A percentile compares a stretch with the other conserved stretches of the same genome.
Conservation (phyloP, 2,329 filamentous ascomycete species). For the Tolypocladium cylindrosporum region DNA sequence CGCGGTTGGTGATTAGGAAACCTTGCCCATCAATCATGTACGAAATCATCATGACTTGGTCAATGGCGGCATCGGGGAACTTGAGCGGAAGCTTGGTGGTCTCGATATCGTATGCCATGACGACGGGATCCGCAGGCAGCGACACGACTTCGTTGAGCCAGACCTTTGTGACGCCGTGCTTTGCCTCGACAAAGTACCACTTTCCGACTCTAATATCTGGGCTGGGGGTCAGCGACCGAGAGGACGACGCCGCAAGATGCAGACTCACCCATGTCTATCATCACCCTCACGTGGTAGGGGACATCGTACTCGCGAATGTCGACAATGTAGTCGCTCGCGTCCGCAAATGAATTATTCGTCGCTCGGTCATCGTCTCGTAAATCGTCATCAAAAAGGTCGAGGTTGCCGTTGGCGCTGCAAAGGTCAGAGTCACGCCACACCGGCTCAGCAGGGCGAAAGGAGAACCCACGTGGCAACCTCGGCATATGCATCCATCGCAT, state of each 20-base stretch:
- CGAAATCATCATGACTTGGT: slow-evolving; percentile 99
- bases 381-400: slow-evolving; percentile 95
- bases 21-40: slow-evolving; percentile 99
- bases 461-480: slow-evolving; percentile 77
- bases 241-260: not conserved
- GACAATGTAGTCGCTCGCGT: slow-evolving; percentile 94
- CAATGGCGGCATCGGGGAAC: slow-evolving; percentile 87
- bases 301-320: slow-evolving; percentile 99
- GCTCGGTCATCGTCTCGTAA: slow-evolving; percentile 70
- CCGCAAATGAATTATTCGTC: slow-evolving; percentile 63
- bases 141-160: slow-evolving; percentile 79
- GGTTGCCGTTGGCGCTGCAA: slow-evolving; percentile 61
- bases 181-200: slow-evolving; percentile 94
- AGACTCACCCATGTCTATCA: slow-evolving; percentile 73
- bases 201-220: slow-evolving; percentile 88
- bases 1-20: slow-evolving; percentile 94
- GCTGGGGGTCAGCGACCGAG: slow-evolving; percentile 10
- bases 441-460: too few species aligned
- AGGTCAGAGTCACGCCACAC: slow-evolving; percentile 6
- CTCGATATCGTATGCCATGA: slow-evolving; percentile 98
- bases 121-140: slow-evolving; percentile 87
- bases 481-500: slow-evolving; percentile 95
- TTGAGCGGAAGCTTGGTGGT: slow-evolving; percentile 93
- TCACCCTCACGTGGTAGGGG: slow-evolving; percentile 96
- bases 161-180: slow-evolving; percentile 79